Evolutionary conservation across 116 monocot species (phyloP).

Genomic region (Papilionanthe hybrid): DNA sequence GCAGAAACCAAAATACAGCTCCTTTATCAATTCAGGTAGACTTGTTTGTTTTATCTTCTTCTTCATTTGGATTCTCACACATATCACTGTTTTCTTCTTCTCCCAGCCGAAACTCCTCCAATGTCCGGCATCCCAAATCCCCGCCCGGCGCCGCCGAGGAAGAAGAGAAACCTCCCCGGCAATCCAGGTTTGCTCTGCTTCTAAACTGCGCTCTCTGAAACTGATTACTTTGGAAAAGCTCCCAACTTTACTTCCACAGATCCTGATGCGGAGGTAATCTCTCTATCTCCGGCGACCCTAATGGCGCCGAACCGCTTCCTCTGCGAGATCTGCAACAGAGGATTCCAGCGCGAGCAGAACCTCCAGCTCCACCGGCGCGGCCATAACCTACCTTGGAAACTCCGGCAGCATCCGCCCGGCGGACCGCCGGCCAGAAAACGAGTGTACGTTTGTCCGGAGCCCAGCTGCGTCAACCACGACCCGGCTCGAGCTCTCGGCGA

Average conservation of each 20-base stretch:
- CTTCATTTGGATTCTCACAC: neutral
- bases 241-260: neutral
- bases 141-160: neutral
- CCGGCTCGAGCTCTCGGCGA: conserved; percentile 70
- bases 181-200: neutral
- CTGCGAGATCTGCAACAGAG: conserved; percentile 13
- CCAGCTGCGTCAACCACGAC: conserved; percentile 63
- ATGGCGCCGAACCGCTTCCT: conserved; percentile 15
- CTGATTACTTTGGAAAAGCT: neutral
- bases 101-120: neutral
- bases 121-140: neutral
- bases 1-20: too few relatives aligned
- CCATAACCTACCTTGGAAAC: conserved; percentile 12
- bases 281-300: conserved; percentile 7
- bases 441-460: conserved; percentile 74
- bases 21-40: neutral
- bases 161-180: conserved; percentile 11
- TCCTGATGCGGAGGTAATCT: conserved; percentile 12
- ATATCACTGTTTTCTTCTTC: neutral
- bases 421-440: conserved; percentile 30
- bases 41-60: neutral
- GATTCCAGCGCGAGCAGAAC: conserved; percentile 13
- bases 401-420: neutral
- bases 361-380: conserved; percentile 17
- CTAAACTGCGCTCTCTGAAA: neutral